Base-by-base conservation (phyloP, 345 rosid species). In the Cardamine resedifolia region DNA sequence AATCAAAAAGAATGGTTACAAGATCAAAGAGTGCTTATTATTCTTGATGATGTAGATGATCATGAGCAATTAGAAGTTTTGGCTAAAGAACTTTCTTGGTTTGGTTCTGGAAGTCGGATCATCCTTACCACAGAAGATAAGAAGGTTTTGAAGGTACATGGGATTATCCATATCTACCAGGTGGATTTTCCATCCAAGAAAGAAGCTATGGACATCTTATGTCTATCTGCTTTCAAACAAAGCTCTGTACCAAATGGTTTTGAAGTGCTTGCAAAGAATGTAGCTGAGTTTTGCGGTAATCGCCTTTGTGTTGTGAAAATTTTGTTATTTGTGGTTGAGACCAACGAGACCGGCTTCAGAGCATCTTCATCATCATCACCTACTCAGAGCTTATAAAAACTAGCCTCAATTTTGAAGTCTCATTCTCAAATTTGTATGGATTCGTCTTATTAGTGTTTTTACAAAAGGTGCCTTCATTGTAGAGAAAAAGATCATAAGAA, bases 41-140 rank as follows among this genome's bases (percentile, higher is more conserved):
- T 31, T 49, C 56, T 87, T 1, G 89, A 85, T 20, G 86, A 89
- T 75, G 85, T 87, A 9, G 82, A 80, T 45, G 49, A 87, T 41
- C 30, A 20, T 5, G 19, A 23, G 20, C 80, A 84, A 52, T 65
- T 85, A 15, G 10, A 79, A 6, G 85, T 59, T 3, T 31, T 87
- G 10, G 79, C 78, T 8, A 87, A 83, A 3, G 41, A 73, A 30
- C 51, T 28, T 55, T 71, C 75, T 7, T 78, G 83, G 89, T 83
- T 74, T 26, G 71, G 47, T 45, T 68, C 60, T n/a, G 85, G 87
- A 55, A 87, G 85, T 59, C 77, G 75, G 47, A 77, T 87, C 31
- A 81, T 89, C 2, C 48, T 85, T 31, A 87, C 89, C 23, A 84
- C 92, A 31, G 79, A 91, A 80, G 64, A 81, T 48, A 33, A 33